A percentile compares a stretch with the other conserved stretches of the same genome.
These are phyloP conservation scores for Hyparrhenia diplandra DNA, from an alignment of 176 grass and related monocot species.

Conservation along the genomic window DNA sequence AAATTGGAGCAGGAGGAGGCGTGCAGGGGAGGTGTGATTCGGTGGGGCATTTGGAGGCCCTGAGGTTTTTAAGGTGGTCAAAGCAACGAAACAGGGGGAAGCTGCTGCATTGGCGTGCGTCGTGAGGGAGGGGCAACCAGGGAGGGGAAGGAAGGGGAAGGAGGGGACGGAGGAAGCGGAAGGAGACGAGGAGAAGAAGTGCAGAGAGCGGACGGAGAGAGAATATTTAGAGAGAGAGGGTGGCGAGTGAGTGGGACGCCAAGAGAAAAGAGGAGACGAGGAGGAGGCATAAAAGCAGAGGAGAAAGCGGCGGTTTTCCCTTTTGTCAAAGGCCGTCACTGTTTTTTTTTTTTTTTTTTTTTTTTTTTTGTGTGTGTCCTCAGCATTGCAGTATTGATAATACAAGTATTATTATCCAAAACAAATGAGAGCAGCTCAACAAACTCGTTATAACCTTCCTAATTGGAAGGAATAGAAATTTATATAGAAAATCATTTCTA, in stretches of 20 bases:
- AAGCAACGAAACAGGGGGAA: constrained; percentile 33
- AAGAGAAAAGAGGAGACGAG: background rate
- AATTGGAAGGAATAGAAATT: too few species aligned
- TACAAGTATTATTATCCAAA: too few species aligned
- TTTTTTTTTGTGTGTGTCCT: background rate
- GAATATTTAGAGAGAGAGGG: constrained; percentile 24
- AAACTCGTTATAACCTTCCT: too few species aligned
- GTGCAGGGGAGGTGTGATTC: constrained; percentile 5
- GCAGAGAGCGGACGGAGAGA: background rate
- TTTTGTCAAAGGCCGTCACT: constrained; percentile 8
- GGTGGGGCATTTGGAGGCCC: constrained; percentile 9
- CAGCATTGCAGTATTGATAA: too few species aligned
- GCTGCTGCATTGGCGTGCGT: constrained; percentile 29
- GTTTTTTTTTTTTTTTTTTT: background rate
- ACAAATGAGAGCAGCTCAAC: too few species aligned
- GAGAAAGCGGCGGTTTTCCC: constrained; percentile 27
- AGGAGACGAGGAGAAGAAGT: too few species aligned
- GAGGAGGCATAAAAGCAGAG: background rate
- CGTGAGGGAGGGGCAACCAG: background rate
- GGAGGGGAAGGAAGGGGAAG: background rate
- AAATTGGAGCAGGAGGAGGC: constrained; percentile 10
- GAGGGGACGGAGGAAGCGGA: too few species aligned
- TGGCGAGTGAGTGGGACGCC: background rate
- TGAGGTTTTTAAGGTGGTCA: constrained; percentile 36
- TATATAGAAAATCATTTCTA: too few species aligned